Conservation (phyloP, 2,329 filamentous ascomycete species). For the Nemania sp. region DNA sequence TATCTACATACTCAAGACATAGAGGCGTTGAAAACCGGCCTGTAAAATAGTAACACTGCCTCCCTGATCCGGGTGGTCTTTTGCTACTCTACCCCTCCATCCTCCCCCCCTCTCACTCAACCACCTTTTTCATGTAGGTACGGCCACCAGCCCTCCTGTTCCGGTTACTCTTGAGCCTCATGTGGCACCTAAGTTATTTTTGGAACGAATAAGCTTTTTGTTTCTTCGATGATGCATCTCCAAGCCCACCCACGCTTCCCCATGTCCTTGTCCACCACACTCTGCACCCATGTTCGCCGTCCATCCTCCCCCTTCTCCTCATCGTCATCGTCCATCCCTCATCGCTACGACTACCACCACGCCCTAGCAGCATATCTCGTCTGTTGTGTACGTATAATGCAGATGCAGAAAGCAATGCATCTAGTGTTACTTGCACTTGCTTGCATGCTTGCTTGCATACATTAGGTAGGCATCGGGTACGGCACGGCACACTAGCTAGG, state of each 20-base stretch:
- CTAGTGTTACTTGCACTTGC: constrained; percentile 16
- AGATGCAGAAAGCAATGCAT: constrained; percentile 23
- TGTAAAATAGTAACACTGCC: constrained; percentile 29
- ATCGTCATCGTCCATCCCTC: not conserved
- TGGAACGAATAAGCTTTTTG: constrained; percentile 41
- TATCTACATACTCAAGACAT: not conserved
- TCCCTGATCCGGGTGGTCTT: not conserved
- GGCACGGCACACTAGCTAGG: not conserved
- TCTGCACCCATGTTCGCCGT: not conserved
- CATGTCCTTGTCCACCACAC: not conserved
- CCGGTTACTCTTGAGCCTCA: constrained; percentile 38
- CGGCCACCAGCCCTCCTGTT: constrained; percentile 18
- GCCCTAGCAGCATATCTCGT: constrained; percentile 4
- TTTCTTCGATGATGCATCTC: constrained; percentile 24
- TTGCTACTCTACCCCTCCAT: constrained; percentile 22
- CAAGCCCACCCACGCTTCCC: constrained; percentile 22
- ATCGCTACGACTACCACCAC: not conserved
- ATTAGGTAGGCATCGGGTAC: not conserved
- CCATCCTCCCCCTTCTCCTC: not conserved
- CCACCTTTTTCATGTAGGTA: constrained; percentile 34
- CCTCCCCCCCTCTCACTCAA: constrained; percentile 22
- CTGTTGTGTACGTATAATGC: not conserved
- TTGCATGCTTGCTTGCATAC: not conserved
- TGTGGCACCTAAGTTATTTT: constrained; percentile 41
- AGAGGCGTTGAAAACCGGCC: not conserved